Evolutionary conservation across 768 basidiomycete species (phyloP), one percentile per base, ranked within the genome.

Genomic region (Dentipellis fragilis): DNA sequence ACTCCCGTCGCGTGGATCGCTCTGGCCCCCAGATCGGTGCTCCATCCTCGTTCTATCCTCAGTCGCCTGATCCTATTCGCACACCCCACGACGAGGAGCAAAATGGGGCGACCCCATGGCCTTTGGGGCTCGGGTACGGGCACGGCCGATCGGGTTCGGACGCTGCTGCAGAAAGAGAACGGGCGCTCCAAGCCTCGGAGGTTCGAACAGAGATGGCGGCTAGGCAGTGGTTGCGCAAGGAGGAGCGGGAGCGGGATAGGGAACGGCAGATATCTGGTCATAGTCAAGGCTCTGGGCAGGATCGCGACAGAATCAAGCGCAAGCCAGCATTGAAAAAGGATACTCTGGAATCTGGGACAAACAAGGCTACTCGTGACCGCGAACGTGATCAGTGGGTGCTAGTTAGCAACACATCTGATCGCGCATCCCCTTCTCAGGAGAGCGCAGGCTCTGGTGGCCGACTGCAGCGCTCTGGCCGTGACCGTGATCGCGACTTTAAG

Each of bases 71-170:
- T 35, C 64, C 64, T 38, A 36, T 49, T 45, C 56, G 60, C 35
- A n/a, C 58, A 2, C 47, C 49, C 12, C 38, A 58, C n/a, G 50
- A 56, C 29, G 59, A 61, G 29, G 59, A 63, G 21, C 22, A 21
- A n/a, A 39, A 42, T 4, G 45, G 29, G 10, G 10, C 46, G 9
- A 51, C 75, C 39, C 59, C 67, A 51, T 60, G 69, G 57, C 59
- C 66, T 23, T 62, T 63, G 29, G 42, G n/a, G 42, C 42, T 17
- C 16, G 42, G 42, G 14, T 19, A 19, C 9, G 42, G 42, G 16
- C 79, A 80, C 61, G 62, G 65, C 47, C 73, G 76, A 57, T 70
- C 77, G 12, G 74, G 74, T 23, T 81, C 81, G 2, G 81, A 83
- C 66, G 75, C 76, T 19, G 75, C 71, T 37, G 69, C 69, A 39